phyloP scores from a whole-genome alignment of 2,329 filamentous ascomycete species.

The Cryphonectria naterciae region DNA sequence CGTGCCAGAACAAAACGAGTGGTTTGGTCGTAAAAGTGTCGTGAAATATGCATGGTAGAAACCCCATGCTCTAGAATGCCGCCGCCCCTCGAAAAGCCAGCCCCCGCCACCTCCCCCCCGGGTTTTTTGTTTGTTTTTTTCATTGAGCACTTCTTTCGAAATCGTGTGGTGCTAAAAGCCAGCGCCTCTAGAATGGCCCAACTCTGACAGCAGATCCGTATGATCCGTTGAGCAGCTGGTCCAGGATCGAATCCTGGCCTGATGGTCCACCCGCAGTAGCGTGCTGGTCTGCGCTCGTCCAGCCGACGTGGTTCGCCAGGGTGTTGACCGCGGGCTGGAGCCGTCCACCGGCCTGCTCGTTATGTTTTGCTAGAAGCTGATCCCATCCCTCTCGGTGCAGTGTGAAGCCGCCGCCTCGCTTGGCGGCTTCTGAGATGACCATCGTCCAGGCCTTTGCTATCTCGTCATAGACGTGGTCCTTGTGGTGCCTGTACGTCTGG shows the following conservation, averaged over 20 bases:
- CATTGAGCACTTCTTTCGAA: background rate
- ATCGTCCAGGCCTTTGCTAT: slow-evolving; percentile 91
- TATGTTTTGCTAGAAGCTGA: slow-evolving; percentile 82
- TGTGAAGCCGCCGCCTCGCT: slow-evolving; percentile 87
- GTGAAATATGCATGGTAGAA: slow-evolving; percentile 3
- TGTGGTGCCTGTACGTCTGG: slow-evolving; percentile 86
- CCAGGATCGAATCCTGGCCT: slow-evolving; percentile 62
- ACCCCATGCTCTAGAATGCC: background rate
- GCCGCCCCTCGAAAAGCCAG: background rate
- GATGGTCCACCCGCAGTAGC: slow-evolving; percentile 34
- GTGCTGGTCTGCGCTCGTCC: slow-evolving; percentile 62
- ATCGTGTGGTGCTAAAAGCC: background rate
- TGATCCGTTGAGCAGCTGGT: slow-evolving; percentile 64
- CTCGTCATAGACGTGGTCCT: slow-evolving; percentile 94
- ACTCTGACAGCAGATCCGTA: slow-evolving; percentile 65
- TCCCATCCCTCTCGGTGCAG: slow-evolving; percentile 93
- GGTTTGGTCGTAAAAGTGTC: slow-evolving; percentile 6
- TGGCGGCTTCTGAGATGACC: slow-evolving; percentile 88
- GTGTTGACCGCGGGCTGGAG: slow-evolving; percentile 80
- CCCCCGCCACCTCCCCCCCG: too few species aligned
- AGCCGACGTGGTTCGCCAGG: slow-evolving; percentile 74
- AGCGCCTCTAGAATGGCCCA: slow-evolving; percentile 59
- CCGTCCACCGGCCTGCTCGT: slow-evolving; percentile 81
- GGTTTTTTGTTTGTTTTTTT: background rate
- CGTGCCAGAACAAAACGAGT: slow-evolving; percentile 16